Evolutionary conservation across 2,329 filamentous ascomycete genomes (phyloP).

Genomic region (Basipetospora chlamydospora): DNA sequence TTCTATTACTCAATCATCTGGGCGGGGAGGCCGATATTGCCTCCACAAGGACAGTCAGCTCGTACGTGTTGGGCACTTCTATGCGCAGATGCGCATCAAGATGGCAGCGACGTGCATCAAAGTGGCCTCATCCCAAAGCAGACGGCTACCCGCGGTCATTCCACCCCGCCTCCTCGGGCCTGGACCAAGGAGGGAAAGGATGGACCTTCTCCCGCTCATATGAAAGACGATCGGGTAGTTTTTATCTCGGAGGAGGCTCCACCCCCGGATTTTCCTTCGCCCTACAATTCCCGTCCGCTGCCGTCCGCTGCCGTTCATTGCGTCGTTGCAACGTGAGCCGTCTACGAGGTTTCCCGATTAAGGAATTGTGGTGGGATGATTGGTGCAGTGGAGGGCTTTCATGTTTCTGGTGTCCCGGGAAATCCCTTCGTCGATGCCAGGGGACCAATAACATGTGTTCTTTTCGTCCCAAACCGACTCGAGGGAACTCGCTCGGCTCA

Average conservation of each 20-base stretch:
- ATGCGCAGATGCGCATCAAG: too few relatives aligned
- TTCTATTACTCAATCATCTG: too few relatives aligned
- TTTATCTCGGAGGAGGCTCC: not conserved
- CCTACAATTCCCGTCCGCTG: conserved; percentile 6
- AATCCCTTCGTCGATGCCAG: not conserved
- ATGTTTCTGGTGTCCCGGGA: conserved; percentile 3
- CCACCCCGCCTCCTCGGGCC: too few relatives aligned
- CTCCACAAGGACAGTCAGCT: too few relatives aligned
- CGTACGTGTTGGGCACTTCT: too few relatives aligned
- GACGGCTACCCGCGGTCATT: not conserved
- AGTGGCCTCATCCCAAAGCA: not conserved
- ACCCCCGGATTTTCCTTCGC: conserved; percentile 6
- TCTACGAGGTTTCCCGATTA: not conserved
- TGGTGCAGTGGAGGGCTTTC: not conserved
- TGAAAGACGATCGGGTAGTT: not conserved
- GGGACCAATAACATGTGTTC: conserved; percentile 3
- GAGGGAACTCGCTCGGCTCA: not conserved
- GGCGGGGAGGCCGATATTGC: too few relatives aligned
- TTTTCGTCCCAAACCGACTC: not conserved
- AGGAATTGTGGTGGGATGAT: too few relatives aligned
- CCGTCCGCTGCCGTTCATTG: too few relatives aligned
- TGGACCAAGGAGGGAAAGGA: too few relatives aligned
- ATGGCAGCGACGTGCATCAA: not conserved
- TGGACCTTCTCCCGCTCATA: conserved; percentile 1
- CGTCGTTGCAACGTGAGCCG: not conserved